Percentiles rank a stretch among this genome's conserved stretches.
These are phyloP conservation scores for Mortierella sp. DNA, from an alignment of 371 early-diverging fungal species.

Conservation along the genomic window DNA sequence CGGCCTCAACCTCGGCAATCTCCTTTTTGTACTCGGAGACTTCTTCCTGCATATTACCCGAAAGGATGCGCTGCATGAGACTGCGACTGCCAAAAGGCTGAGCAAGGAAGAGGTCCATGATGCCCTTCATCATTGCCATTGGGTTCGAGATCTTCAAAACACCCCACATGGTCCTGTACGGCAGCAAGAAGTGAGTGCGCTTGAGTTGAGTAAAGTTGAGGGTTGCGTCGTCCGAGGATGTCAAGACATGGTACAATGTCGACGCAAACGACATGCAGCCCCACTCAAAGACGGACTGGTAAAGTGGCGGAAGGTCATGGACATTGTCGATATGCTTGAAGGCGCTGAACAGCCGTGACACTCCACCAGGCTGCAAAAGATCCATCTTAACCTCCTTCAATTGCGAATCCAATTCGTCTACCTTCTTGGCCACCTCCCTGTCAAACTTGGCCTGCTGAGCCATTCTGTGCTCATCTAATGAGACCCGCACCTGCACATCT, in stretches of 20 bases:
- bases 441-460: constrained; percentile 65
- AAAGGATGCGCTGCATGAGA: constrained; percentile 72
- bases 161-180: constrained; percentile 70
- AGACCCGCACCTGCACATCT: constrained; percentile 60
- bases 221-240: constrained; percentile 71
- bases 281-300: constrained; percentile 72
- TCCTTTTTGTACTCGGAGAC: constrained; percentile 65
- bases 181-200: constrained; percentile 70
- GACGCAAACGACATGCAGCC: constrained; percentile 77
- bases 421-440: constrained; percentile 65
- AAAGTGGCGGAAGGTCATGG: constrained; percentile 63
- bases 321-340: constrained; percentile 63
- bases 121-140: constrained; percentile 73
- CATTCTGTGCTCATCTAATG: constrained; percentile 60
- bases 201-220: constrained; percentile 69
- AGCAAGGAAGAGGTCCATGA: constrained; percentile 74
- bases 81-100: constrained; percentile 76
- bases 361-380: constrained; percentile 66
- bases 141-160: constrained; percentile 75
- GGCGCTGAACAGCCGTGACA: constrained; percentile 35
- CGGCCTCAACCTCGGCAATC: constrained; percentile 61
- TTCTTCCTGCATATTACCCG: constrained; percentile 68
- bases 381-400: constrained; percentile 67
- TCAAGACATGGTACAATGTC: constrained; percentile 70
- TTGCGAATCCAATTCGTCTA: constrained; percentile 65